A percentile compares a stretch with the other conserved stretches of the same genome.
Evolutionary conservation across 495 filamentous ascomycete species (phyloP).

Genomic region (Annulohypoxylon maeteangense): DNA sequence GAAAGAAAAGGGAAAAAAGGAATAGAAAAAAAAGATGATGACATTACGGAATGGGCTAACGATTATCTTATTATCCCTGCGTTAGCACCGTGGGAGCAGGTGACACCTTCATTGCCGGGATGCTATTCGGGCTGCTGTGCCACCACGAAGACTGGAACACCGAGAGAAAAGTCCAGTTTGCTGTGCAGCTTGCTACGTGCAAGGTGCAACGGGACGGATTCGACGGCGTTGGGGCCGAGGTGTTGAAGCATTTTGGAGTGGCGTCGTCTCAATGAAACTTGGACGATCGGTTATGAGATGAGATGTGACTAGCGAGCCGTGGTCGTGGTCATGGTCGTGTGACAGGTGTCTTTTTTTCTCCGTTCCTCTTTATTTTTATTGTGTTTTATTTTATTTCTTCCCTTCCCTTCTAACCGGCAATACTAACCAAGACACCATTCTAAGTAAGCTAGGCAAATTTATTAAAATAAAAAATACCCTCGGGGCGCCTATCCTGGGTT

Average conservation of each 20-base stretch:
- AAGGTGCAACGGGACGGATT: slow-evolving; percentile 77
- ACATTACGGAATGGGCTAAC: slow-evolving; percentile 39
- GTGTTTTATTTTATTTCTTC: not conserved
- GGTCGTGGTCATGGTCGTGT: slow-evolving; percentile 38
- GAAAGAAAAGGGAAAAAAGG: too few species aligned
- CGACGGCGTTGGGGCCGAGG: slow-evolving; percentile 57
- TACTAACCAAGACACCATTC: slow-evolving; percentile 8
- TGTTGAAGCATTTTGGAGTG: slow-evolving; percentile 33
- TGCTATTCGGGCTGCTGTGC: slow-evolving; percentile 69
- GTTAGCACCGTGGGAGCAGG: slow-evolving; percentile 75
- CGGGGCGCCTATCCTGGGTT: slow-evolving; percentile 25
- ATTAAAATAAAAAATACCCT: slow-evolving; percentile 21
- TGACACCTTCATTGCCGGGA: slow-evolving; percentile 79
- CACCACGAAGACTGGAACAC: slow-evolving; percentile 63
- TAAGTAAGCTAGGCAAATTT: slow-evolving; percentile 1
- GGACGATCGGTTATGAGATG: slow-evolving; percentile 44
- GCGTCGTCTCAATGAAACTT: slow-evolving; percentile 41
- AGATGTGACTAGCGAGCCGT: slow-evolving; percentile 35
- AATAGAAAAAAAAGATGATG: not conserved
- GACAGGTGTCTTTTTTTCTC: slow-evolving; percentile 23
- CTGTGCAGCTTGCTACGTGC: slow-evolving; percentile 71
- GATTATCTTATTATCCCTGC: slow-evolving; percentile 30
- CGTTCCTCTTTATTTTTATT: not conserved
- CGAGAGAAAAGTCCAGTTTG: slow-evolving; percentile 66
- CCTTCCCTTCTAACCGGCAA: not conserved